Percentiles rank a stretch among this genome's conserved stretches.
These are phyloP conservation scores for Leishmania martiniquensis DNA, from an alignment of 208 protist species.

Conservation along the genomic window DNA sequence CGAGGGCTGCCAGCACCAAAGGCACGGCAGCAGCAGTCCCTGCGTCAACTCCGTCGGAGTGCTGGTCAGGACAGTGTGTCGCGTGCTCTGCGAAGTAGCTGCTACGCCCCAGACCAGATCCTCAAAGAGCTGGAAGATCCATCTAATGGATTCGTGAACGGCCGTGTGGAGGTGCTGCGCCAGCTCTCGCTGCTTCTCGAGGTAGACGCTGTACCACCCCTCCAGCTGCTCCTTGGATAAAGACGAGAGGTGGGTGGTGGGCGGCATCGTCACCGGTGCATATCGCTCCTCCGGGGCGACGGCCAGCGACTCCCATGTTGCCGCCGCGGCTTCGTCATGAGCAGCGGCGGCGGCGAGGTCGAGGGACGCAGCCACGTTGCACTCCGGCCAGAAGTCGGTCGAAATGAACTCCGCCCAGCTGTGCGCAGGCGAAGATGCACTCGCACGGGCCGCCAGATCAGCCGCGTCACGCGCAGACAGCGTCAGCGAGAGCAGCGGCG, in stretches of 20 bases:
- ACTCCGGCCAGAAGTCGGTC: constrained; percentile 30
- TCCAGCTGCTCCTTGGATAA: constrained; percentile 47
- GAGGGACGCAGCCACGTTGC: constrained; percentile 19
- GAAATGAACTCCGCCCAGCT: constrained; percentile 33
- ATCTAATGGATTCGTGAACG: constrained; percentile 45
- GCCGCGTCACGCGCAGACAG: constrained; percentile 59
- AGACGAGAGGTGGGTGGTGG: constrained; percentile 34
- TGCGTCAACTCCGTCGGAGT: constrained; percentile 49
- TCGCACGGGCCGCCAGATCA: constrained; percentile 37
- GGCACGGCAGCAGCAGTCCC: constrained; percentile 46
- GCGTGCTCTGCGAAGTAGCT: constrained; percentile 60
- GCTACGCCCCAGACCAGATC: constrained; percentile 70
- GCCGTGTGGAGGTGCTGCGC: constrained; percentile 42
- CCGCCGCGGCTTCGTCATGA: background rate
- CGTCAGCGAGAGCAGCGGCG: constrained; percentile 58
- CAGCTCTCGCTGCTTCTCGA: constrained; percentile 63
- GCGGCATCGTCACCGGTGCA: constrained; percentile 44
- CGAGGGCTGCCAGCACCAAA: constrained; percentile 69
- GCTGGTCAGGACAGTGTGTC: constrained; percentile 47
- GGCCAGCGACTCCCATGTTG: constrained; percentile 21
- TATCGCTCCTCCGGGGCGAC: constrained; percentile 25
- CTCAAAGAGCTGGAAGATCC: constrained; percentile 53
- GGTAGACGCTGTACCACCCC: constrained; percentile 64
- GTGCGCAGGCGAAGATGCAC: background rate
- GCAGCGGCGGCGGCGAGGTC: background rate